These are phyloP conservation scores for Phanerochaete carnosa DNA, from an alignment of 768 basidiomycete genomes.

Conservation along the genomic window DNA sequence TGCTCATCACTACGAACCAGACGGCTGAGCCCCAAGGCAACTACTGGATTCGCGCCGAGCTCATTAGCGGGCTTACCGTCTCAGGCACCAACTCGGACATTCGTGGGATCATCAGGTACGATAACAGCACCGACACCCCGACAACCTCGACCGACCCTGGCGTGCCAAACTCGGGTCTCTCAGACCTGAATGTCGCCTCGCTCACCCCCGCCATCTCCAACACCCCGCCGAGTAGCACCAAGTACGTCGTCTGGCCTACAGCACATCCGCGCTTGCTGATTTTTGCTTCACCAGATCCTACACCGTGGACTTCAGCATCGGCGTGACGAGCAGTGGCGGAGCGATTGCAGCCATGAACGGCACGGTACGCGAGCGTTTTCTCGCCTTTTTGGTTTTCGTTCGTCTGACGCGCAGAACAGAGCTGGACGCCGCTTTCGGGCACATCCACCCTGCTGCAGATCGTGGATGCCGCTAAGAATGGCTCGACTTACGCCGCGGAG, in stretches of 20 bases:
- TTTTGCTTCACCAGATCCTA: neutral
- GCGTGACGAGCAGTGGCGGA: conserved; percentile 16
- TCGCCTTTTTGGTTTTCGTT: conserved; percentile 22
- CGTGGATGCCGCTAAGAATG: conserved; percentile 8
- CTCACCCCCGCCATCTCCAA: conserved; percentile 7
- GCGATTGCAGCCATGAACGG: conserved; percentile 30
- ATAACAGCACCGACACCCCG: neutral
- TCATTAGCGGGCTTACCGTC: conserved; percentile 24
- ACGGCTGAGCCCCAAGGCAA: conserved; percentile 35
- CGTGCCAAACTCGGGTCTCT: neutral
- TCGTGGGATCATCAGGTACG: conserved; percentile 2
- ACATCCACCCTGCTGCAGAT: conserved; percentile 20
- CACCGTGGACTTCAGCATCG: conserved; percentile 23
- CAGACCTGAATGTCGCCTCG: conserved; percentile 6
- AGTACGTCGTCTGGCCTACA: neutral
- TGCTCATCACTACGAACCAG: conserved; percentile 40
- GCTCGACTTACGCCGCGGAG: conserved; percentile 10
- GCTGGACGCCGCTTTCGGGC: conserved; percentile 21
- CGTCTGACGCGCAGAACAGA: conserved; percentile 8
- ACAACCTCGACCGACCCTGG: conserved; percentile 9
- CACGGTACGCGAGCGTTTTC: conserved; percentile 19
- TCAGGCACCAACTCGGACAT: conserved; percentile 2
- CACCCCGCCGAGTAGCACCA: conserved; percentile 1
- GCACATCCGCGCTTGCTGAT: neutral
- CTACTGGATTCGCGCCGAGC: conserved; percentile 38